These are phyloP conservation scores for Metschnikowia dekortorum DNA, from an alignment of 805 yeast species.

Conservation along the genomic window DNA sequence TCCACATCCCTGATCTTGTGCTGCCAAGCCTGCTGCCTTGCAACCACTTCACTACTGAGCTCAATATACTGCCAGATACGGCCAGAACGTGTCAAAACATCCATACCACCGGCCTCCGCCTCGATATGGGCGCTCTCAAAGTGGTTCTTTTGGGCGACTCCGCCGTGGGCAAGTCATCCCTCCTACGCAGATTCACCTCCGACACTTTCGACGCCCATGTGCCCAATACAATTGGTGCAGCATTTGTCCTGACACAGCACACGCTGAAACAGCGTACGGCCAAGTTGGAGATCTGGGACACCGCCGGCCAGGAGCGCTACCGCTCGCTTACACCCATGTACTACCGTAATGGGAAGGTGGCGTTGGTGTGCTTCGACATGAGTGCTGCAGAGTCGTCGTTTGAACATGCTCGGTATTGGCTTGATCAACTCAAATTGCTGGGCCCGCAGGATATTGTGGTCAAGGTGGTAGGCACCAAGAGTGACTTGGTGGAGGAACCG, in stretches of 20 bases:
- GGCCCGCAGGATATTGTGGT: constrained; percentile 28
- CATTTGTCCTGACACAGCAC: constrained; percentile 75
- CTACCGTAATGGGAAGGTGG: constrained; percentile 45
- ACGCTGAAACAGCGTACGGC: constrained; percentile 37
- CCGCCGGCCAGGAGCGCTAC: constrained; percentile 80
- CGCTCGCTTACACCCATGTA: constrained; percentile 44
- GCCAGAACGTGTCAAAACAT: too few species aligned
- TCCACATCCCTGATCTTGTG: too few species aligned
- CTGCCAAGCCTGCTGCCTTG: too few species aligned
- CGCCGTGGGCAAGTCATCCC: constrained; percentile 64
- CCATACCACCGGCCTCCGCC: too few species aligned
- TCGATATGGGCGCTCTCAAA: constrained; percentile 16
- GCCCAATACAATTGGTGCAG: constrained; percentile 98
- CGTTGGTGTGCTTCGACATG: constrained; percentile 84
- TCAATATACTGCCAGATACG: too few species aligned
- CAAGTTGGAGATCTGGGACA: constrained; percentile 82
- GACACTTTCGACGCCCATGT: constrained; percentile 71
- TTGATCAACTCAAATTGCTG: constrained; percentile 58
- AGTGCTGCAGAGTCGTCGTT: constrained; percentile 47
- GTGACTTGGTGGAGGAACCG: constrained; percentile 47
- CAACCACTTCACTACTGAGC: too few species aligned
- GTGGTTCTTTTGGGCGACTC: constrained; percentile 50
- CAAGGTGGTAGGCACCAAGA: constrained; percentile 76
- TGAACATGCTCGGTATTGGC: constrained; percentile 81
- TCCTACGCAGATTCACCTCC: constrained; percentile 73